A percentile compares a stretch with the other conserved stretches of the same genome.
These are phyloP conservation scores for Calonectria naviculata DNA, from an alignment of 2,329 filamentous ascomycete species.

Conservation along the genomic window DNA sequence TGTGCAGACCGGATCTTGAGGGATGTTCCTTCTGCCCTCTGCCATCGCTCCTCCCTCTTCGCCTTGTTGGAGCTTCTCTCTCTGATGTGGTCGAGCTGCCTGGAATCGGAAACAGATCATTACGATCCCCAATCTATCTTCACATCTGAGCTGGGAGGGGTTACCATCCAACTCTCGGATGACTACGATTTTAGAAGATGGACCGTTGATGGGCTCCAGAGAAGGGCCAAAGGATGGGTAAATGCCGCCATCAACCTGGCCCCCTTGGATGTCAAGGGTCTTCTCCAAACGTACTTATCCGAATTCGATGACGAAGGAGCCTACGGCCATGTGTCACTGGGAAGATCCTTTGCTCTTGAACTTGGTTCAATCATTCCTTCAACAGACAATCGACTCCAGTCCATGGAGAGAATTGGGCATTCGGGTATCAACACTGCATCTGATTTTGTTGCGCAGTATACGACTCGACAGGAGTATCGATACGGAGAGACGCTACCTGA, in stretches of 20 bases:
- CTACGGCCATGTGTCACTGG: constrained; percentile 92
- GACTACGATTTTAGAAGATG: constrained; percentile 85
- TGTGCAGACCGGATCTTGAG: constrained; percentile 89
- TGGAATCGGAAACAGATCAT: constrained; percentile 93
- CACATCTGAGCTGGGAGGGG: constrained; percentile 79
- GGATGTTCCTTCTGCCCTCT: constrained; percentile 88
- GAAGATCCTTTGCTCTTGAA: constrained; percentile 92
- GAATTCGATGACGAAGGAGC: constrained; percentile 92
- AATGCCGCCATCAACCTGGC: constrained; percentile 83
- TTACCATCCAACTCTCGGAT: constrained; percentile 92
- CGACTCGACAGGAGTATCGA: constrained; percentile 94
- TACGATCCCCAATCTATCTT: constrained; percentile 90
- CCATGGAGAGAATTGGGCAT: constrained; percentile 80
- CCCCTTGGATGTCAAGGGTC: constrained; percentile 92
- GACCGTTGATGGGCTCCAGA: constrained; percentile 83
- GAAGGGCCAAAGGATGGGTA: constrained; percentile 84
- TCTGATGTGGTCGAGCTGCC: constrained; percentile 93
- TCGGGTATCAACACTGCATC: constrained; percentile 90
- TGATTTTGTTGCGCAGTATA: constrained; percentile 97
- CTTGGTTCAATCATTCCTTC: constrained; percentile 88
- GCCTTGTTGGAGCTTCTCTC: constrained; percentile 91
- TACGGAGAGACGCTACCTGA: constrained; percentile 82
- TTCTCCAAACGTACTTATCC: constrained; percentile 95
- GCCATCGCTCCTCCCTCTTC: constrained; percentile 90
- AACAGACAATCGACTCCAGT: constrained; percentile 86